Evolutionary conservation across 352 stramenopile species (phyloP).

Genomic region (Globisporangium carolinianum): DNA sequence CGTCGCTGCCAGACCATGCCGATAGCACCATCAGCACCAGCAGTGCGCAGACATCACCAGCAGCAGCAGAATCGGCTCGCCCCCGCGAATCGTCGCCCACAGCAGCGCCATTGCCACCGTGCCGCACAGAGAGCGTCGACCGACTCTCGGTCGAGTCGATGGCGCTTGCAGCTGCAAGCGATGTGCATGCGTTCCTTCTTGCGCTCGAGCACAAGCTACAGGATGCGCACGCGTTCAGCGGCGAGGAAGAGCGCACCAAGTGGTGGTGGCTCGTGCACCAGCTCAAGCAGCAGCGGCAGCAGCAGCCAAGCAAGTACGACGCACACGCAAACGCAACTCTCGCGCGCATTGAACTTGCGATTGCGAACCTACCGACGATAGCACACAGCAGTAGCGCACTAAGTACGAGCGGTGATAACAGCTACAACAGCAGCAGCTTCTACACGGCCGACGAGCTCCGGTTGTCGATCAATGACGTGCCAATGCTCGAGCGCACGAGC

Average conservation of each 20-base stretch:
- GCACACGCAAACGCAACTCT: constrained; percentile 19
- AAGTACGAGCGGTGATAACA: too few species aligned
- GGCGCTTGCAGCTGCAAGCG: constrained; percentile 3
- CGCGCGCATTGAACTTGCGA: constrained; percentile 23
- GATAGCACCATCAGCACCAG: not conserved
- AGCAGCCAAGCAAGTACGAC: constrained; percentile 17
- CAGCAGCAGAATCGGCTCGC: not conserved
- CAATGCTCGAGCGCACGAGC: constrained; percentile 7
- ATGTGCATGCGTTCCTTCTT: constrained; percentile 18
- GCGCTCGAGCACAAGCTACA: constrained; percentile 20
- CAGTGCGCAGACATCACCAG: not conserved
- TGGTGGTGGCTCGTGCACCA: constrained; percentile 33
- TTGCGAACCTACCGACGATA: constrained; percentile 17
- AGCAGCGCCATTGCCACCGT: not conserved
- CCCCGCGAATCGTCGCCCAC: too few species aligned
- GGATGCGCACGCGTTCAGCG: constrained; percentile 13
- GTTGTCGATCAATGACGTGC: constrained; percentile 10
- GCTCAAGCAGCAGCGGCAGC: constrained; percentile 24
- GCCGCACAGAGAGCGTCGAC: not conserved
- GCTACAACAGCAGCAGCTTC: not conserved
- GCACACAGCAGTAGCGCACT: not conserved
- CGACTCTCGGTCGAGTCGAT: constrained; percentile 9
- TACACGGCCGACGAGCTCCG: constrained; percentile 6
- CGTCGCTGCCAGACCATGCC: constrained; percentile 1
- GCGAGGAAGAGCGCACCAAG: constrained; percentile 29